Base-by-base conservation (phyloP, 2,329 filamentous ascomycete species). In the Microcyclospora pomicola region DNA sequence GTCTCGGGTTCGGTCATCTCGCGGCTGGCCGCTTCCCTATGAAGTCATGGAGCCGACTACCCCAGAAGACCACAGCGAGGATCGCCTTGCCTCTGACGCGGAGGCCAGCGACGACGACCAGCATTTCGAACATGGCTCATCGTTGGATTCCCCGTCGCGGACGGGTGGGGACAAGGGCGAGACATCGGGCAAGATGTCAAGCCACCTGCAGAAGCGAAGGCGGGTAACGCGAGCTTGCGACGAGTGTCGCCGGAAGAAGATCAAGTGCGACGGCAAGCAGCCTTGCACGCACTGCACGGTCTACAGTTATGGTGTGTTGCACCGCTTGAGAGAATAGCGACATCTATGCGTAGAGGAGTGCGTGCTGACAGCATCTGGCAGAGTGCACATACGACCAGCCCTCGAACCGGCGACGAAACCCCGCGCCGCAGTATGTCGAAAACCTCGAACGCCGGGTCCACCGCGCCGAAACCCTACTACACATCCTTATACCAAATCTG, bases 321-420 rank as follows among this genome's bases (percentile, higher is more conserved):
- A 7, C 19, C 19, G 19, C 13, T 15, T 9, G 15, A n/a, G n/a
- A n/a, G 29, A 11, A 6, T 6, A 19, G 27, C 41, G 35, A 36
- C 33, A n/a, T 32, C 12, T 14, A 9, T 27, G 10, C 34, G 15
- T 34, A 41, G 38, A 41, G 31, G 13, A 24, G 19, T 24, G 19
- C 19, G 19, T 24, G 7, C 19, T 24, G 19, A 24, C 19, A 24
- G 19, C 19, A 24, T 31, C 15, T 35, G 24, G 19, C 47, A 94
- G 86, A 93, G 57, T 95, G 87, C 60, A 93, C 86, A 19, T 94
- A 94, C 61, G 86, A 94, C 55, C 91, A 94, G 58, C 87, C 87
- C 10, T 94, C 86, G 15, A 94, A 94, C 59, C 75, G 87, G 48
- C 75, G 86, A 48, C 77, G 87, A 51, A 94, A 94, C 57, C 86